Evolutionary conservation across 1,284 basidiomycete genomes (phyloP).

Genomic region (Irpex sp.): DNA sequence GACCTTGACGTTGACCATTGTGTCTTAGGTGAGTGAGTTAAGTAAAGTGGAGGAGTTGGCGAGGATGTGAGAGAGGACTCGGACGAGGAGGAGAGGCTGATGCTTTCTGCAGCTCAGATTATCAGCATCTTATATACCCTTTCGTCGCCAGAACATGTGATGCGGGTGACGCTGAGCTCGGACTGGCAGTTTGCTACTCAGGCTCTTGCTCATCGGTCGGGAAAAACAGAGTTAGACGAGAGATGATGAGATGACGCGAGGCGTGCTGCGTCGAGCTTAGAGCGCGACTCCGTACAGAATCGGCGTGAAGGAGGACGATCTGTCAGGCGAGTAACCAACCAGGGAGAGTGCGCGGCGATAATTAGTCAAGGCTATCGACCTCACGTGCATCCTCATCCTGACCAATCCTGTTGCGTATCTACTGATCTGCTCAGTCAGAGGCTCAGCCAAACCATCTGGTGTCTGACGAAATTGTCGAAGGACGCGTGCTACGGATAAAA

Average conservation of each 20-base stretch:
- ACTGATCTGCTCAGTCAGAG: not conserved
- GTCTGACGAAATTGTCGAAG: not conserved
- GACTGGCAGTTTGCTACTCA: no score
- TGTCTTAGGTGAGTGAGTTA: not conserved
- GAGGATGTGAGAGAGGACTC: not conserved
- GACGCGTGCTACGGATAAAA: no score
- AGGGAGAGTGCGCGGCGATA: not conserved
- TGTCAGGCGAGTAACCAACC: not conserved
- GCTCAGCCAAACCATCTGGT: not conserved
- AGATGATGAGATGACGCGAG: not conserved
- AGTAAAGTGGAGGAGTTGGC: not conserved
- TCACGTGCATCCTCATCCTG: not conserved
- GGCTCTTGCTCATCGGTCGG: no score
- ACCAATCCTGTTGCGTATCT: not conserved
- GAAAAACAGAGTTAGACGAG: not conserved
- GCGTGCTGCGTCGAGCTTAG: not conserved
- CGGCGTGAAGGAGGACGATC: not conserved
- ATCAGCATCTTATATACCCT: not conserved
- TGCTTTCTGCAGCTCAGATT: not conserved
- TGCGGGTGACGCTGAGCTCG: not conserved
- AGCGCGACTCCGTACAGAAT: not conserved
- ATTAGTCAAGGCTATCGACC: not conserved
- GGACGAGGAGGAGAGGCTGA: not conserved
- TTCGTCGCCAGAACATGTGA: not conserved
- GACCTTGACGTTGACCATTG: constrained; percentile 41